Evolutionary conservation across 176 grass and related monocot genomes (phyloP), one percentile per base, ranked within the genome.

Genomic region (Oropetium thomaeum): DNA sequence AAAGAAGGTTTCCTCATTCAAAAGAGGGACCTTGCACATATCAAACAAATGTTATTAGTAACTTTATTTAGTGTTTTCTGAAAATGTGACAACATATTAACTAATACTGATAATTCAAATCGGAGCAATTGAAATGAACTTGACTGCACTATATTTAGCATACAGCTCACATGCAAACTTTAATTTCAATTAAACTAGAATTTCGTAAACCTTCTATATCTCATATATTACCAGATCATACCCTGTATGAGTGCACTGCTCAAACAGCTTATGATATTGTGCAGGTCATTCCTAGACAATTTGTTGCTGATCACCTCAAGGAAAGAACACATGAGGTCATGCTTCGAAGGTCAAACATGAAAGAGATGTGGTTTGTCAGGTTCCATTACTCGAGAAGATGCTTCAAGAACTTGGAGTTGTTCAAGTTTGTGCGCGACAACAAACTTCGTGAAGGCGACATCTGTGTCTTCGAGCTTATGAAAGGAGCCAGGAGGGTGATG

Each of bases 391-490:
- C 10, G 0, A 5, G n/a, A n/a, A n/a, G 20, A 28, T 27, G 32
- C 35, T 29, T 88, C 49, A 7, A 12, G 13, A 4, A 28, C n/a
- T 30, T 22, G 5, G 26, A 40, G 10, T 63, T 65, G 0, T 86
- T 19, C 65, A 45, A 53, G 6, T 83, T 89, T 34, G 55, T 84
- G 2, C 7, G 14, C 0, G 64, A 70, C 8, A 79, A 80, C 30
- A 10, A 67, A 23, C 60, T 89, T 38, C 45, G 34, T 3, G 17
- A 70, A 27, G 82, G 61, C 4, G n/a, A 80, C 19, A 4, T 83
- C 61, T 86, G 89, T 4, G 1, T 82, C 20, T 89, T 86, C 19
- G 82, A 92, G 57, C 45, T 92, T 35, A 76, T 71, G 45, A 87
- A 65, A 70, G 26, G 43, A 4, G 2, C 26, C 9, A 67, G 7